phyloP scores from a whole-genome alignment of 2,329 filamentous ascomycete species.

The Colletotrichum ledebouriae region DNA sequence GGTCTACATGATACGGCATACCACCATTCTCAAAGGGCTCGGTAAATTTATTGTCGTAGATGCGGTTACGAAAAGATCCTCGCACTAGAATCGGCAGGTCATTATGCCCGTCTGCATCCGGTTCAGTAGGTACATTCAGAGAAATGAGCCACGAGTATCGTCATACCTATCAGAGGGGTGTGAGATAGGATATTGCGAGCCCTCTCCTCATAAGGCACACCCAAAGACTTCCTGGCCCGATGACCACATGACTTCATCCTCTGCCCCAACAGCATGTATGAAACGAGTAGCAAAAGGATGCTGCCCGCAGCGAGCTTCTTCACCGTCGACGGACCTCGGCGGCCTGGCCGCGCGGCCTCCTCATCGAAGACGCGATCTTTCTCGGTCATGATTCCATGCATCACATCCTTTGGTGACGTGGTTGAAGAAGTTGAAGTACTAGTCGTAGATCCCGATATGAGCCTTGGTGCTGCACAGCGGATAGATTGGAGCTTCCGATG shows the following conservation, averaged over 20 bases:
- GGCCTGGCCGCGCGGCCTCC: conserved; percentile 4
- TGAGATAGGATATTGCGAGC: conserved; percentile 60
- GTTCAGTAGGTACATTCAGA: conserved; percentile 8
- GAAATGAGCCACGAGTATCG: neutral
- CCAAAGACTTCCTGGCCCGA: conserved; percentile 41
- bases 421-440: neutral
- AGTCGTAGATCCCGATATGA: neutral
- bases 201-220: conserved; percentile 55
- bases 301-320: conserved; percentile 36
- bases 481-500: neutral
- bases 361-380: conserved; percentile 17
- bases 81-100: conserved; percentile 85
- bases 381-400: conserved; percentile 20
- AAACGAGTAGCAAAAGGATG: conserved; percentile 40
- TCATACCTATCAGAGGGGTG: conserved; percentile 64
- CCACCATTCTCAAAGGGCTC: conserved; percentile 79
- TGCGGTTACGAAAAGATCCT: conserved; percentile 77
- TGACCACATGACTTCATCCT: conserved; percentile 40
- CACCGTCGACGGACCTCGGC: conserved; percentile 11
- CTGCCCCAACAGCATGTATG: conserved; percentile 23
- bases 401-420: neutral
- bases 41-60: conserved; percentile 81
- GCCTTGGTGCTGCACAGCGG: neutral
- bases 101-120: conserved; percentile 82
- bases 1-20: conserved; percentile 79